Evolutionary conservation across 768 basidiomycete species (phyloP).

Genomic region (Boletus sp.): DNA sequence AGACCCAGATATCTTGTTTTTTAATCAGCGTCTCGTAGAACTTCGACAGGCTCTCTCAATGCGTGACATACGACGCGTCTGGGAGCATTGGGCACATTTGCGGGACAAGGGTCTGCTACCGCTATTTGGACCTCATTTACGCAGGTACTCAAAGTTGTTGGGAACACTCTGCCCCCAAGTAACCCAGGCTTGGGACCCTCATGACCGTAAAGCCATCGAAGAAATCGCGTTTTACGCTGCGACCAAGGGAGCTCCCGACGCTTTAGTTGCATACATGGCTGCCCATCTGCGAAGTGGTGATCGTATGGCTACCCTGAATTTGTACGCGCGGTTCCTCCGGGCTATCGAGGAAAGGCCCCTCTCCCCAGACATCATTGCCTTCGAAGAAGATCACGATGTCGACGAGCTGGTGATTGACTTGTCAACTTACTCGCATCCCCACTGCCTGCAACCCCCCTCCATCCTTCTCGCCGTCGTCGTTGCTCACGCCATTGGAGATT

Average conservation of each 20-base stretch:
- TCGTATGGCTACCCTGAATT: conserved; percentile 38
- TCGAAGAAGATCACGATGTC: conserved; percentile 18
- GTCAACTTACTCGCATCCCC: conserved; percentile 13
- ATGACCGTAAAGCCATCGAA: conserved; percentile 33
- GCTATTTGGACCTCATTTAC: conserved; percentile 45
- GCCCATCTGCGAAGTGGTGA: conserved; percentile 41
- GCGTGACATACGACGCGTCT: conserved; percentile 31
- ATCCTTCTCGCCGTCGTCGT: conserved; percentile 53
- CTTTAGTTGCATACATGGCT: conserved; percentile 50
- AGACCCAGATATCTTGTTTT: conserved; percentile 33
- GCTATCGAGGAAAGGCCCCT: conserved; percentile 18
- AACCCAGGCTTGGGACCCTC: conserved; percentile 24
- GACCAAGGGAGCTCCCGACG: conserved; percentile 40
- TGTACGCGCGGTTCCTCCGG: conserved; percentile 41
- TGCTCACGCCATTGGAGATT: conserved; percentile 56
- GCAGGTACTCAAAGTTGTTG: conserved; percentile 38
- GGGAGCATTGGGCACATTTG: conserved; percentile 42
- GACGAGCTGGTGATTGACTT: conserved; percentile 26
- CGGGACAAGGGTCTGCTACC: conserved; percentile 42
- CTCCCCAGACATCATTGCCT: conserved; percentile 10
- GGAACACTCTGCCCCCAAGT: conserved; percentile 24
- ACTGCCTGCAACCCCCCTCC: conserved; percentile 22
- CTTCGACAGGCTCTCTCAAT: conserved; percentile 38
- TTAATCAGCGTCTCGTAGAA: conserved; percentile 35
- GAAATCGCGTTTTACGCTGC: conserved; percentile 52